A percentile compares a stretch with the other conserved stretches of the same genome.
Conservation (phyloP, 2,329 filamentous ascomycete species). For the Penicillium sp. region DNA sequence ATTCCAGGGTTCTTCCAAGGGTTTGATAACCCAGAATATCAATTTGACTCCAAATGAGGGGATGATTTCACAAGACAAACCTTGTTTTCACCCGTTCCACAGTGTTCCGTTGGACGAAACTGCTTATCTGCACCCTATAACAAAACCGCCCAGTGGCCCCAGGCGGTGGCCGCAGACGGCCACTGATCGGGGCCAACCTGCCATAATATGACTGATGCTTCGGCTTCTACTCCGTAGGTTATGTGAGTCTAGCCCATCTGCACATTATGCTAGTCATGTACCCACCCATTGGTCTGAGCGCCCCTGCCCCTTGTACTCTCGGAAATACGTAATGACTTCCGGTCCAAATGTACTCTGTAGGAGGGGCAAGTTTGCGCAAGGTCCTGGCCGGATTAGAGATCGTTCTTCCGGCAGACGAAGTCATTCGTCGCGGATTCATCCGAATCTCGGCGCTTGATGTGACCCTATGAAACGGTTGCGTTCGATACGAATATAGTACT, state of each 20-base stretch:
- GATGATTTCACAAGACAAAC: neutral
- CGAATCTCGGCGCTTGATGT: slow-evolving; percentile 21
- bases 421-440: slow-evolving; percentile 20
- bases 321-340: slow-evolving; percentile 7
- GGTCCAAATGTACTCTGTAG: neutral
- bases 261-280: neutral
- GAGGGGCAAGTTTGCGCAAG: neutral
- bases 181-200: neutral
- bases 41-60: neutral
- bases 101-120: neutral
- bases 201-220: neutral
- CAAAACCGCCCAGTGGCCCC: neutral
- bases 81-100: neutral
- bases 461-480: neutral
- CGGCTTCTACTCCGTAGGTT: neutral
- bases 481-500: neutral
- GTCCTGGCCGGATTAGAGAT: slow-evolving; percentile 20
- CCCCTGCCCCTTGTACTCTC: neutral
- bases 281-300: slow-evolving; percentile 7
- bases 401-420: slow-evolving; percentile 6
- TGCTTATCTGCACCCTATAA: slow-evolving; percentile 5
- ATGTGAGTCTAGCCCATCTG: neutral
- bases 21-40: neutral
- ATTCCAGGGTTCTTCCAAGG: neutral
- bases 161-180: neutral